phyloP scores from a whole-genome alignment of 2,329 filamentous ascomycete species.

The Acrocalymma vagum region DNA sequence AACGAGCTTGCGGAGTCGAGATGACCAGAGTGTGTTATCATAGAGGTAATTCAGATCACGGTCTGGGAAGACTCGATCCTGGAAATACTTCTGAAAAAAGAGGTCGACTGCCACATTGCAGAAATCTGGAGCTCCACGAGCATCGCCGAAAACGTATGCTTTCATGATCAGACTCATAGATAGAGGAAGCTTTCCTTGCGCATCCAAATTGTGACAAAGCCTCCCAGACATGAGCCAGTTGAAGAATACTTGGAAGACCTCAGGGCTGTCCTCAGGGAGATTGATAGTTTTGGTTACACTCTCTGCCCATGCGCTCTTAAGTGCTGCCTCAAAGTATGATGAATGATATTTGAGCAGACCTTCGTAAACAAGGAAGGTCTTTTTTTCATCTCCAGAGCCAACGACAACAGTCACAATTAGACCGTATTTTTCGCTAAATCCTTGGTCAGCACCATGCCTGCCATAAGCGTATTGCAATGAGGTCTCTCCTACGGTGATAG shows the following conservation, averaged over 20 bases:
- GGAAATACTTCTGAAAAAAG: constrained; percentile 5
- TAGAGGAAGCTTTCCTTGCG: constrained; percentile 5
- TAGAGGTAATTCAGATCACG: constrained; percentile 7
- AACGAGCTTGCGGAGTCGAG: too few relatives aligned
- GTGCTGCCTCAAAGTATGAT: constrained; percentile 12
- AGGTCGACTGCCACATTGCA: constrained; percentile 20
- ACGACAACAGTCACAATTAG: constrained; percentile 9
- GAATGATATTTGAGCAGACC: constrained; percentile 15
- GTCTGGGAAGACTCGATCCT: constrained; percentile 4
- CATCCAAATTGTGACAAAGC: constrained; percentile 5
- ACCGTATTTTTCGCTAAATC: constrained; percentile 7
- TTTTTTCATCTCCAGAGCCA: constrained; percentile 1
- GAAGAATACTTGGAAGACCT: constrained; percentile 28
- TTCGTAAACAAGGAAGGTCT: constrained; percentile 9
- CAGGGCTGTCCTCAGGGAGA: constrained; percentile 27
- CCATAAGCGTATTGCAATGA: too few relatives aligned
- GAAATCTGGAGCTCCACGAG: constrained; percentile 15
- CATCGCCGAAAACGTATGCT: constrained; percentile 21
- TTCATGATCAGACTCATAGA: constrained; percentile 1
- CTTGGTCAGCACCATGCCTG: too few relatives aligned
- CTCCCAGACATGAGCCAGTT: constrained; percentile 19
- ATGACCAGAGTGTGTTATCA: constrained; percentile 11
- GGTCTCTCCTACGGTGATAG: too few relatives aligned
- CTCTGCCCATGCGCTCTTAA: constrained; percentile 8
- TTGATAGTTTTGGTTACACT: constrained; percentile 17